Evolutionary conservation across 768 basidiomycete species (phyloP).

Genomic region (Boletus vermiculosoides): DNA sequence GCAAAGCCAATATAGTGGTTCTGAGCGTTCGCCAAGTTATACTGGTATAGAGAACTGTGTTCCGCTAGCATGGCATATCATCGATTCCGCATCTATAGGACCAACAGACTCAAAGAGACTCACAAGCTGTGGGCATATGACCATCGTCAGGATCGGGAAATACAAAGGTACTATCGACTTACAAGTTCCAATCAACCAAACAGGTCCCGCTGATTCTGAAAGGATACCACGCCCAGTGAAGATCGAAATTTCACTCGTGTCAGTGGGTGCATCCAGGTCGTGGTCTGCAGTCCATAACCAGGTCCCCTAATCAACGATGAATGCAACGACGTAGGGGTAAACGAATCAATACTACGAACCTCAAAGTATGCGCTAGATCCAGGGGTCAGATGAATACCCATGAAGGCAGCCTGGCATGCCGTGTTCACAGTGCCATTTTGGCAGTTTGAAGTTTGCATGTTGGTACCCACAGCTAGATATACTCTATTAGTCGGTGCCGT

Average conservation of each 20-base stretch:
- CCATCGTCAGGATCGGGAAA: neutral
- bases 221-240: conserved; percentile 72
- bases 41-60: conserved; percentile 49
- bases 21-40: conserved; percentile 41
- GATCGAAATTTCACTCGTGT: conserved; percentile 48
- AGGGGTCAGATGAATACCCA: conserved; percentile 59
- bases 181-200: conserved; percentile 76
- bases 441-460: conserved; percentile 45
- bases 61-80: conserved; percentile 33
- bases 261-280: conserved; percentile 46
- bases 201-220: conserved; percentile 73
- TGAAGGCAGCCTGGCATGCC: conserved; percentile 61
- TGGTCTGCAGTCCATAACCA: conserved; percentile 87
- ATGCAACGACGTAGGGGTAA: neutral
- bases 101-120: neutral
- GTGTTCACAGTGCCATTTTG: conserved; percentile 40
- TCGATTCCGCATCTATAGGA: neutral
- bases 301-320: conserved; percentile 44
- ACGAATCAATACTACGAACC: conserved; percentile 31
- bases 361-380: conserved; percentile 60
- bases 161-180: neutral
- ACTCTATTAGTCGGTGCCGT: neutral
- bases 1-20: conserved; percentile 51
- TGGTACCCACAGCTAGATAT: conserved; percentile 48
- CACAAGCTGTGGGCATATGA: conserved; percentile 20